These are phyloP conservation scores for Cercophora sp. DNA, from an alignment of 495 filamentous ascomycete species.

Conservation along the genomic window DNA sequence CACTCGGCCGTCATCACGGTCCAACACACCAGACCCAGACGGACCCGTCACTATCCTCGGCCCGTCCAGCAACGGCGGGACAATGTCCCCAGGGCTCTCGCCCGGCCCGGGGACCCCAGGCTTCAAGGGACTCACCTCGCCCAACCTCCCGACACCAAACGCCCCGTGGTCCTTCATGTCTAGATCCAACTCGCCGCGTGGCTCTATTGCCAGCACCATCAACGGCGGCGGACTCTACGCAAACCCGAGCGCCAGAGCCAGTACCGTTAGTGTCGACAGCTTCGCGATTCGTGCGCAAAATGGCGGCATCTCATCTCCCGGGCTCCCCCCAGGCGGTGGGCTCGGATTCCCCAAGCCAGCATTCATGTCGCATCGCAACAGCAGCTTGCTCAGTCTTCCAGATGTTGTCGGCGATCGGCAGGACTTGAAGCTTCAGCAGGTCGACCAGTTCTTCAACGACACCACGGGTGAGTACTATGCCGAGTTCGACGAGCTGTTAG, in stretches of 20 bases:
- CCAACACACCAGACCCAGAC: slow-evolving; percentile 13
- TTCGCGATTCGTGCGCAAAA: slow-evolving; percentile 33
- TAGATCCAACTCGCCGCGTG: slow-evolving; percentile 23
- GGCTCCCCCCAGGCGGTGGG: slow-evolving; percentile 20
- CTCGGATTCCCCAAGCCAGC: slow-evolving; percentile 28
- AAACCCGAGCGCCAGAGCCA: slow-evolving; percentile 25
- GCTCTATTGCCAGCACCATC: slow-evolving; percentile 22
- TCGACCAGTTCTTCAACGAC: slow-evolving; percentile 67
- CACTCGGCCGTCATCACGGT: slow-evolving; percentile 24
- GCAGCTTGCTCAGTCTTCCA: slow-evolving; percentile 44
- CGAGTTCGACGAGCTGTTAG: slow-evolving; percentile 54
- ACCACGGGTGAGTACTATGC: slow-evolving; percentile 53
- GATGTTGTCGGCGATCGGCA: slow-evolving; percentile 59
- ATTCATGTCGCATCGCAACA: slow-evolving; percentile 29
- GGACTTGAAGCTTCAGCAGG: slow-evolving; percentile 60
- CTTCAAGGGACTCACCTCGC: slow-evolving; percentile 16
- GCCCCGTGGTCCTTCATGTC: slow-evolving; percentile 20
- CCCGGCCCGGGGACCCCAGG: slow-evolving; percentile 6
- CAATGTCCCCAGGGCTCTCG: too few relatives aligned
- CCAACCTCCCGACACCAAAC: slow-evolving; percentile 19
- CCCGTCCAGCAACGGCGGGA: slow-evolving; percentile 18
- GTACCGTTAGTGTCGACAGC: slow-evolving; percentile 36
- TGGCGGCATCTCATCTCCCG: slow-evolving; percentile 37
- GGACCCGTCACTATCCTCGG: slow-evolving; percentile 10
- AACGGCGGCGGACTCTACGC: slow-evolving; percentile 22